These are phyloP conservation scores for Globisporangium parvum DNA, from an alignment of 352 stramenopile genomes.

Conservation along the genomic window DNA sequence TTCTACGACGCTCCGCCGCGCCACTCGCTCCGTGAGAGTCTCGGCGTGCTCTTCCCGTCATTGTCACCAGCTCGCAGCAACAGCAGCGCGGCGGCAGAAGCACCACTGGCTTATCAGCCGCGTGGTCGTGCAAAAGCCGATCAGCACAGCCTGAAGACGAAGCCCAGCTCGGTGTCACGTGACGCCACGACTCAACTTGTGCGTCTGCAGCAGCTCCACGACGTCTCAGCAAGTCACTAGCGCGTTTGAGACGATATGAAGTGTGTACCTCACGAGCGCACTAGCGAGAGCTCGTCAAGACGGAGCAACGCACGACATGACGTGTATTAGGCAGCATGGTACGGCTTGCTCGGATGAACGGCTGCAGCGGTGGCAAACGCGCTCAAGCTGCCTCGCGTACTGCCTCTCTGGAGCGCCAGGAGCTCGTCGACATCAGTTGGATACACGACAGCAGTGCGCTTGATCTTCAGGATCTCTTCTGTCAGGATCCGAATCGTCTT, in stretches of 20 bases:
- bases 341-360: conserved; percentile 1
- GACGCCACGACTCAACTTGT: too few relatives aligned
- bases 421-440: conserved; percentile 12
- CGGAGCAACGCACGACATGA: background rate
- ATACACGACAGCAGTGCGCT: conserved; percentile 16
- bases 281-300: background rate
- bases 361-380: background rate
- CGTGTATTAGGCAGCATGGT: background rate
- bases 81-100: background rate
- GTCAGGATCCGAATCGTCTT: conserved; percentile 35
- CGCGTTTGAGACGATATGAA: too few relatives aligned
- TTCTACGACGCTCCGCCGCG: background rate
- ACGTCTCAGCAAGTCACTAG: too few relatives aligned
- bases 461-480: conserved; percentile 46
- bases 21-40: background rate
- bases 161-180: too few relatives aligned
- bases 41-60: background rate
- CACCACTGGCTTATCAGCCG: background rate
- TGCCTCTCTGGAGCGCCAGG: background rate
- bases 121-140: background rate
- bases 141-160: background rate
- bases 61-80: background rate
- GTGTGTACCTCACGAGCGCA: background rate
- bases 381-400: background rate
- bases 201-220: too few relatives aligned